phyloP scores from a whole-genome alignment of 495 filamentous ascomycete species.

The Lasiosphaeria ovina region DNA sequence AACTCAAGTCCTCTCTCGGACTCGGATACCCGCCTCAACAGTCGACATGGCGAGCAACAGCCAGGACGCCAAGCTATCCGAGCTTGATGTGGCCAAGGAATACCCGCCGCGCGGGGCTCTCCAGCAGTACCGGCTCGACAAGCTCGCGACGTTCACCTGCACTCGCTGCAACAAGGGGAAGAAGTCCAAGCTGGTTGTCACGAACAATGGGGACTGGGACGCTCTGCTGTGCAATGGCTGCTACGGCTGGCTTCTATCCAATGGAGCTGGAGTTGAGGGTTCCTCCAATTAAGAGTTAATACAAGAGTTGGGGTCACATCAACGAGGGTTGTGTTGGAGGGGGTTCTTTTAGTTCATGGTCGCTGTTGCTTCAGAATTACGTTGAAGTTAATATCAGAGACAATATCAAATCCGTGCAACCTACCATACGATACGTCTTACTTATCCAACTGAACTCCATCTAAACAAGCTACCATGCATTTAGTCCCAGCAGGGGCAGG shows the following conservation, averaged over 20 bases:
- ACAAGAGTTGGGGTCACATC: too few relatives aligned
- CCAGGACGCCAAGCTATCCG: constrained; percentile 2
- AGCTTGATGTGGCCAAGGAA: constrained; percentile 11
- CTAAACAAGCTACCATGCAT: too few relatives aligned
- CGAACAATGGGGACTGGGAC: constrained; percentile 15
- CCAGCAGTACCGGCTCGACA: constrained; percentile 13
- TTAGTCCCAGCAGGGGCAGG: too few relatives aligned
- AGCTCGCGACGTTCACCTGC: constrained; percentile 15
- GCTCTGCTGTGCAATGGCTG: constrained; percentile 15
- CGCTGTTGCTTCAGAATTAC: too few relatives aligned
- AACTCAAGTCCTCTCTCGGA: background rate
- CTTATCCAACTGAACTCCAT: too few relatives aligned
- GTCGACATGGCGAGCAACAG: constrained; percentile 2
- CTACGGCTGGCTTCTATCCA: constrained; percentile 9
- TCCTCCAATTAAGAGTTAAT: too few relatives aligned
- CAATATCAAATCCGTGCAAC: too few relatives aligned
- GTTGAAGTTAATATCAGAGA: too few relatives aligned
- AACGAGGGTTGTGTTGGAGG: too few relatives aligned
- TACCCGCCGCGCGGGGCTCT: constrained; percentile 9
- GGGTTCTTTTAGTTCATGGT: too few relatives aligned
- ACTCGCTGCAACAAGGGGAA: constrained; percentile 16
- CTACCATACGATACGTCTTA: too few relatives aligned
- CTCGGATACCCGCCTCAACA: background rate
- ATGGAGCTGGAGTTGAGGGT: background rate
- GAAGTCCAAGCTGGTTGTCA: constrained; percentile 11